A percentile compares a stretch with the other conserved stretches of the same genome.
Evolutionary conservation across 108 stramenopile genomes (phyloP).

Genomic region (Mayamaea pseudoterrestris): DNA sequence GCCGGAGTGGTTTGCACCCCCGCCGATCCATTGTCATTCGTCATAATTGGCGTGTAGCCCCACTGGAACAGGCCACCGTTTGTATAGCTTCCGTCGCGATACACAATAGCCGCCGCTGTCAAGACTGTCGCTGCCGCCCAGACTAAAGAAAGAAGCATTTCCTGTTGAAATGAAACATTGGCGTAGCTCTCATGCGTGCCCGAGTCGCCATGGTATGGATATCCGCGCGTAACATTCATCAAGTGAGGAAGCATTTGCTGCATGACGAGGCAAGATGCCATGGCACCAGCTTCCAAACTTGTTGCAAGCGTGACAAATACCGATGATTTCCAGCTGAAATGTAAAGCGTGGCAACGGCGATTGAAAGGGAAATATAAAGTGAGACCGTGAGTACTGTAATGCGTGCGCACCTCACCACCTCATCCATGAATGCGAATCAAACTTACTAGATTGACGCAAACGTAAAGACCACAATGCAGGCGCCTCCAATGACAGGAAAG

Average conservation of each 20-base stretch:
- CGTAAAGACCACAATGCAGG: slow-evolving; percentile 16
- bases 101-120: slow-evolving; percentile 35
- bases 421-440: neutral
- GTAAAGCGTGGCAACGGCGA: slow-evolving; percentile 23
- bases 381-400: neutral
- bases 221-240: slow-evolving; percentile 33
- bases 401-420: neutral
- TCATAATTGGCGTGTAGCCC: slow-evolving; percentile 11
- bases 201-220: slow-evolving; percentile 19
- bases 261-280: slow-evolving; percentile 29
- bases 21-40: slow-evolving; percentile 1
- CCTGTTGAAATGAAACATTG: slow-evolving; percentile 3
- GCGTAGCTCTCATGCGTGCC: neutral
- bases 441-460: slow-evolving; percentile 26
- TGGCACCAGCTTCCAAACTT: slow-evolving; percentile 45
- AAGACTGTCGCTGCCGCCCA: slow-evolving; percentile 47
- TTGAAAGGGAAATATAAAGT: slow-evolving; percentile 5
- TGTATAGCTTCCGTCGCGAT: slow-evolving; percentile 36
- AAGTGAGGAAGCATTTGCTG: slow-evolving; percentile 18
- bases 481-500: slow-evolving; percentile 21
- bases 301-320: slow-evolving; percentile 36
- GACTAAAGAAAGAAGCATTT: slow-evolving; percentile 17
- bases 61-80: slow-evolving; percentile 9
- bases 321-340: no score
- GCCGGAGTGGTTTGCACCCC: no score